Conservation (phyloP, 768 basidiomycete genomes). For the Russula dissimulans region DNA sequence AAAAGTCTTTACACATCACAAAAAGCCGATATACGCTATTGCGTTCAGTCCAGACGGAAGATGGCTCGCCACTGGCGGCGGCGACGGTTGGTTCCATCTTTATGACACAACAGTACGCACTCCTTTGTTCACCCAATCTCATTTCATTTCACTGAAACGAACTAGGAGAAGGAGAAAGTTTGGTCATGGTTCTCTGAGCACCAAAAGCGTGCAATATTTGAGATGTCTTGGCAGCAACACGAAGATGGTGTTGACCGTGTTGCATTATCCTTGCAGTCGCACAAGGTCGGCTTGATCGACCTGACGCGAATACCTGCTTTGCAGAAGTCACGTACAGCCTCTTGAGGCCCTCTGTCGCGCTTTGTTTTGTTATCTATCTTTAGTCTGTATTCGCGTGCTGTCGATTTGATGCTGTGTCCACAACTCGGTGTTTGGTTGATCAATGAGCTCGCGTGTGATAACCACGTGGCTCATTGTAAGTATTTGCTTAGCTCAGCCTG, state of each 20-base stretch:
- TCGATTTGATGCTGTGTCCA: not conserved
- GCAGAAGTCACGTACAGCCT: constrained; percentile 1
- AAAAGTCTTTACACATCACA: constrained; percentile 62
- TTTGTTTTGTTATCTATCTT: not conserved
- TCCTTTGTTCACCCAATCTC: not conserved
- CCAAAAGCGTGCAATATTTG: constrained; percentile 18
- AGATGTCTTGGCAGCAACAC: constrained; percentile 20
- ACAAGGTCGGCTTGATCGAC: constrained; percentile 61
- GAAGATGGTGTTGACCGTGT: constrained; percentile 41
- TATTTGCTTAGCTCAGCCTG: no score
- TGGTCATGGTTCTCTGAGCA: constrained; percentile 19
- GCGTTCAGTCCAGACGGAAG: constrained; percentile 67
- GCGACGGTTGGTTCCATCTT: constrained; percentile 67
- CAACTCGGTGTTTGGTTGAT: no score
- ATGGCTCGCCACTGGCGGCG: constrained; percentile 67
- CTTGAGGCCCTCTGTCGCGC: not conserved
- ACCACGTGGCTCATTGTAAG: no score
- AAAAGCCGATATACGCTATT: constrained; percentile 60
- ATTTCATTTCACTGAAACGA: not conserved
- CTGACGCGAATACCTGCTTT: constrained; percentile 37
- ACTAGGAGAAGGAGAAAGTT: constrained; percentile 14
- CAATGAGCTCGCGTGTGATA: no score
- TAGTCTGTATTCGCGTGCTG: not conserved
- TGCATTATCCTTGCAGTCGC: constrained; percentile 60
- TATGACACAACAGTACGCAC: constrained; percentile 55